These are phyloP conservation scores for Pholiota molesta DNA, from an alignment of 768 basidiomycete genomes.

Conservation along the genomic window DNA sequence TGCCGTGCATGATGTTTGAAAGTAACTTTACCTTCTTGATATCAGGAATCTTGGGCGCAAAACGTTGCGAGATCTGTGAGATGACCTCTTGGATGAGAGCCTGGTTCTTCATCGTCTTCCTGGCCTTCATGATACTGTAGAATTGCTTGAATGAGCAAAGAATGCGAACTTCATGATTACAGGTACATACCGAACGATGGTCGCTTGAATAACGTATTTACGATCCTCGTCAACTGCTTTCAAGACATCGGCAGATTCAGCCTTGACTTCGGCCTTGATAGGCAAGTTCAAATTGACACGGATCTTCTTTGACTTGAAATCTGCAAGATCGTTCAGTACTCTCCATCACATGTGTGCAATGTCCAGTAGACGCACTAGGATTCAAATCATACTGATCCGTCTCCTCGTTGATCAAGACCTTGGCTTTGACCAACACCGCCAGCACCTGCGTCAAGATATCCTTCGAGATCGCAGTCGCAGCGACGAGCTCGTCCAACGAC, in stretches of 20 bases:
- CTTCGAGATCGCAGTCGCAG: constrained; percentile 80
- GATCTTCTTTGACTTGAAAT: constrained; percentile 93
- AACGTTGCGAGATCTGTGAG: constrained; percentile 84
- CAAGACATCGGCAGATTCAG: constrained; percentile 85
- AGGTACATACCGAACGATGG: constrained; percentile 72
- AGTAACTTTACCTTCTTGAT: constrained; percentile 80
- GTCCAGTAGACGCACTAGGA: constrained; percentile 46
- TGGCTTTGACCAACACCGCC: constrained; percentile 81
- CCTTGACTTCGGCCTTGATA: constrained; percentile 93
- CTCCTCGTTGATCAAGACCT: constrained; percentile 88
- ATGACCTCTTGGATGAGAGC: constrained; percentile 88
- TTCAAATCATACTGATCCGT: constrained; percentile 91
- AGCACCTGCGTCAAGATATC: constrained; percentile 77
- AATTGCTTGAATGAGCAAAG: constrained; percentile 4
- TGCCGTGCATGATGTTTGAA: constrained; percentile 1
- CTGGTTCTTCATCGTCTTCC: constrained; percentile 95
- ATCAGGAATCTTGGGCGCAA: constrained; percentile 92
- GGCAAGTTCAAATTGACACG: constrained; percentile 90
- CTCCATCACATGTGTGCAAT: not conserved
- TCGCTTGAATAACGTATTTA: constrained; percentile 95
- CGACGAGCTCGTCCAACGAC: constrained; percentile 75
- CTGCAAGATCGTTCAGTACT: constrained; percentile 36
- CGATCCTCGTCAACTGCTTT: constrained; percentile 97
- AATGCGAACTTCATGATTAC: not conserved
- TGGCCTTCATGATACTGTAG: constrained; percentile 88